phyloP scores from a whole-genome alignment of 345 rosid species.

The Bruguiera parviflora region DNA sequence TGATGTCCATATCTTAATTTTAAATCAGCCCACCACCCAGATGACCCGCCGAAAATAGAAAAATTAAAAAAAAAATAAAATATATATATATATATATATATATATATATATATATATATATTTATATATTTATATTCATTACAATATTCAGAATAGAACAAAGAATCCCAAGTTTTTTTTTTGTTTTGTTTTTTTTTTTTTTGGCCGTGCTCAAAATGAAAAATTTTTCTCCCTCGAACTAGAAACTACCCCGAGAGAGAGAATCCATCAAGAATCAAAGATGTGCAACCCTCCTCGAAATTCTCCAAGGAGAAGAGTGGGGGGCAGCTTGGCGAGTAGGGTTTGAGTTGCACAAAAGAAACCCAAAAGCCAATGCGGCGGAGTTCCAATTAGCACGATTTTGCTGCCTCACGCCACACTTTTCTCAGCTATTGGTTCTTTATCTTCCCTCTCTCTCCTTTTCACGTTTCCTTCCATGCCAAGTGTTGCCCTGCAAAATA shows the following conservation, averaged over 20 bases:
- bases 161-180: too few relatives aligned
- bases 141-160: not conserved
- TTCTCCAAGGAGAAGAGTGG: not conserved
- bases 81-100: too few relatives aligned
- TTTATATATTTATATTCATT: not conserved
- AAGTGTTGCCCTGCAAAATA: slow-evolving; percentile 1
- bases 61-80: not conserved
- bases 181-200: not conserved
- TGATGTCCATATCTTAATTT: too few relatives aligned
- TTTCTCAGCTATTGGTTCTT: slow-evolving; percentile 10
- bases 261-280: too few relatives aligned
- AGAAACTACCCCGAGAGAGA: slow-evolving; percentile 15
- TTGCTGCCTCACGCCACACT: not conserved
- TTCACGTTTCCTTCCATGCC: slow-evolving; percentile 2
- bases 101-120: too few relatives aligned
- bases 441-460: not conserved
- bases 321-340: slow-evolving; percentile 7
- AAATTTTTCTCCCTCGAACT: slow-evolving; percentile 19
- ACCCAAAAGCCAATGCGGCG: not conserved
- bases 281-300: not conserved
- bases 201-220: not conserved
- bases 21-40: too few relatives aligned
- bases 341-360: slow-evolving; percentile 18
- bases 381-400: not conserved
- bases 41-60: not conserved